These are phyloP conservation scores for Cercospora beticola DNA, from an alignment of 2,329 filamentous ascomycete species.

Conservation along the genomic window DNA sequence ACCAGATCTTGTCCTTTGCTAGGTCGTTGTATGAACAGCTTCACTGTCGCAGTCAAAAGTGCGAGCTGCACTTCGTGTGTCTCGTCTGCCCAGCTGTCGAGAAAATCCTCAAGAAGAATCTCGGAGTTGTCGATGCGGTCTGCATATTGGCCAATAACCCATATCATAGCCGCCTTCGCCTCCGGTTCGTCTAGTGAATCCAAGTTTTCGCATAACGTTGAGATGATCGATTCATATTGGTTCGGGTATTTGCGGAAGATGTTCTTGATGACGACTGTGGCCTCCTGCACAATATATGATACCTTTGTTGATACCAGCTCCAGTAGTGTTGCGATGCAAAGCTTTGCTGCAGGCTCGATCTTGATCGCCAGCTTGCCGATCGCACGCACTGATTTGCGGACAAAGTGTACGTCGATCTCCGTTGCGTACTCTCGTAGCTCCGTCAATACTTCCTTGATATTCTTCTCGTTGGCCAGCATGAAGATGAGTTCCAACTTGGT, in stretches of 20 bases:
- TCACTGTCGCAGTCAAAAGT: slow-evolving; percentile 91
- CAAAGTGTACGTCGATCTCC: slow-evolving; percentile 98
- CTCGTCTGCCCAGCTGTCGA: slow-evolving; percentile 92
- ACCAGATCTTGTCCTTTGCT: slow-evolving; percentile 93
- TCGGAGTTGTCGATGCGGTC: slow-evolving; percentile 97
- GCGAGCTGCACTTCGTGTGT: slow-evolving; percentile 94
- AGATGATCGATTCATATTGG: slow-evolving; percentile 97
- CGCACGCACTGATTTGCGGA: slow-evolving; percentile 92
- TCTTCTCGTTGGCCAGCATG: slow-evolving; percentile 93
- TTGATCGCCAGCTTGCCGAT: slow-evolving; percentile 99
- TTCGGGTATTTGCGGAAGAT: slow-evolving; percentile 99
- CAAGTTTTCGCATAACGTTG: slow-evolving; percentile 90
- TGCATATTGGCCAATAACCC: slow-evolving; percentile 98
- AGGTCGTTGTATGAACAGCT: slow-evolving; percentile 94
- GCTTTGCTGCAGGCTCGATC: slow-evolving; percentile 86
- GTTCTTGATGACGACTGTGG: slow-evolving; percentile 96
- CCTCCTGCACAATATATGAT: slow-evolving; percentile 97
- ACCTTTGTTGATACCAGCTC: slow-evolving; percentile 97
- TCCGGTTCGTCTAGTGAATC: slow-evolving; percentile 96
- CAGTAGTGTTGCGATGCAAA: slow-evolving; percentile 89
- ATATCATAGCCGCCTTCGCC: slow-evolving; percentile 97
- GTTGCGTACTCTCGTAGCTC: slow-evolving; percentile 94
- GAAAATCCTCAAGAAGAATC: slow-evolving; percentile 86
- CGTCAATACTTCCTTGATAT: slow-evolving; percentile 91
- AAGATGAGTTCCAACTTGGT: slow-evolving; percentile 98